Percentiles rank a stretch among this genome's conserved stretches.
These are phyloP conservation scores for Globisporangium apiculatum DNA, from an alignment of 352 stramenopile species.

Conservation along the genomic window DNA sequence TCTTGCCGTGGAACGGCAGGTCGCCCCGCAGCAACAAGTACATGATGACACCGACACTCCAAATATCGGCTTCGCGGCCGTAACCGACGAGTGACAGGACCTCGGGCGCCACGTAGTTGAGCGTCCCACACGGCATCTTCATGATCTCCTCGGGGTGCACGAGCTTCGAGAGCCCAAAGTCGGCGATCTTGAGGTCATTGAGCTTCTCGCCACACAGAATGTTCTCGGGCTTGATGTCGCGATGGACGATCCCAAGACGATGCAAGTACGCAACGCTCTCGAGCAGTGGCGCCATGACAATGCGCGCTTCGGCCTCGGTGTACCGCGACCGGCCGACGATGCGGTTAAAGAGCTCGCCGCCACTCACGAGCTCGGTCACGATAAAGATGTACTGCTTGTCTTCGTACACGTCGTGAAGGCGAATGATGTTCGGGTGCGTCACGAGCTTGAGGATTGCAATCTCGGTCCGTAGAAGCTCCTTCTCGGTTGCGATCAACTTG, in stretches of 20 bases:
- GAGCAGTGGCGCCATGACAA: slow-evolving; percentile 83
- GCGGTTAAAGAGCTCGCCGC: slow-evolving; percentile 96
- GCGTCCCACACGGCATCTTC: slow-evolving; percentile 90
- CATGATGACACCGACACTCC: slow-evolving; percentile 91
- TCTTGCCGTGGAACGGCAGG: slow-evolving; percentile 89
- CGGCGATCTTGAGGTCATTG: slow-evolving; percentile 85
- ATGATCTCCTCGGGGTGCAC: slow-evolving; percentile 90
- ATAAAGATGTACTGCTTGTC: slow-evolving; percentile 94
- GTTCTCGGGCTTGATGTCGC: slow-evolving; percentile 87
- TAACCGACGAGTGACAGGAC: slow-evolving; percentile 87
- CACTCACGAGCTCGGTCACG: slow-evolving; percentile 95
- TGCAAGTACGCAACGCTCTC: slow-evolving; percentile 90
- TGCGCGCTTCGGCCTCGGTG: slow-evolving; percentile 84
- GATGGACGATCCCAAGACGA: slow-evolving; percentile 86
- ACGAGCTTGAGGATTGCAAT: slow-evolving; percentile 94
- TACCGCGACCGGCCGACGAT: slow-evolving; percentile 89
- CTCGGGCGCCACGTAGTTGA: slow-evolving; percentile 93
- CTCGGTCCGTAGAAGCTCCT: slow-evolving; percentile 88
- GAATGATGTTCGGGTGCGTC: slow-evolving; percentile 85
- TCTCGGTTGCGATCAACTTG: slow-evolving; percentile 82
- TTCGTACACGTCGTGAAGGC: slow-evolving; percentile 89
- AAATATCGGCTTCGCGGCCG: slow-evolving; percentile 88
- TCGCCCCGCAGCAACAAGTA: slow-evolving; percentile 86
- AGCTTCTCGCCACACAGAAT: slow-evolving; percentile 86
- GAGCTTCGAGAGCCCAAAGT: slow-evolving; percentile 92